Evolutionary conservation across 2,329 filamentous ascomycete genomes (phyloP), one percentile per base, ranked within the genome.

Genomic region (Colletotrichum phormii): DNA sequence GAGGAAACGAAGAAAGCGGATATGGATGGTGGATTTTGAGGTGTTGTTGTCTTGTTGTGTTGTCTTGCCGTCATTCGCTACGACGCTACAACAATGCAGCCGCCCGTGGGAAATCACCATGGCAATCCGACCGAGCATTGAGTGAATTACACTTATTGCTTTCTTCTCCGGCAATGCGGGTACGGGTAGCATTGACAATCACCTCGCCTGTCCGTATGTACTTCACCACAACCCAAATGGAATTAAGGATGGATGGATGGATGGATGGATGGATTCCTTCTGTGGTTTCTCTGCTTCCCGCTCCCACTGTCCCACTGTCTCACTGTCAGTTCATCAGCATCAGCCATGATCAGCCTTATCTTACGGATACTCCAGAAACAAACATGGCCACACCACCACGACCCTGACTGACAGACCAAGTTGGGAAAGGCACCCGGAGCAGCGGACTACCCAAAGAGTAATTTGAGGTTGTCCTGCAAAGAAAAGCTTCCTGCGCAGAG

Each of bases 51-150:
- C 53, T 64, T 37, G 70, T 70, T 70, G 70, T 70, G 70, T 65
- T 72, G 71, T 64, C 66, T 73, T 55, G 46, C 35, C 60, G 55
- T 53, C 13, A 71, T 73, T 73, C 71, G 71, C 60, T 71, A 58
- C 55, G 35, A 61, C 66, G 33, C 54, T 42, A 31, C 66, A 49
- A 22, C 42, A 64, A 61, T 57, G 49, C 71, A 61, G 66, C 49
- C 67, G 33, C 65, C 35, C 37, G 33, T 18, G 37, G 15, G 63
- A 33, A 53, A 61, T 65, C 71, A 65, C 66, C 60, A 65, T 37
- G 46, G 66, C 66, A 69, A 71, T 73, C 61, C 66, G 37, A 46
- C 29, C 51, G 35, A 49, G 42, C 42, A 18, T 59, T 53, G 42
- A 51, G n/a, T 67, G 18, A 59, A 55, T 37, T 46, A 24, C 37